phyloP scores from a whole-genome alignment of 345 rosid species.

The Hibiscus tridactylites region DNA sequence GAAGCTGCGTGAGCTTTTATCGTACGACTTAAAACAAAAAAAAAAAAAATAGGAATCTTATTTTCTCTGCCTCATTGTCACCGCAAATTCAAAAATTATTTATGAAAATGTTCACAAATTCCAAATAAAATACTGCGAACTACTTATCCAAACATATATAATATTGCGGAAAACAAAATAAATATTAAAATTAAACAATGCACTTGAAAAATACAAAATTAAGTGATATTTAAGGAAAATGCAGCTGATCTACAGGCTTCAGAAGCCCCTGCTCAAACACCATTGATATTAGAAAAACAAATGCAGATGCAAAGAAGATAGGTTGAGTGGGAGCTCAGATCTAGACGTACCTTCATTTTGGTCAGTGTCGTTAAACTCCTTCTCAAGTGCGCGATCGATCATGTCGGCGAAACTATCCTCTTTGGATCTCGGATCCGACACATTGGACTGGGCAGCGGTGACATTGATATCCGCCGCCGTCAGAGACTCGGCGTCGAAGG shows the following conservation, averaged over 20 bases:
- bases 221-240: neutral
- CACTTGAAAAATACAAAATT: neutral
- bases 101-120: neutral
- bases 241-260: conserved; percentile 14
- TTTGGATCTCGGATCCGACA: conserved; percentile 38
- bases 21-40: too few species aligned
- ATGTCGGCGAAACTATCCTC: conserved; percentile 78
- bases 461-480: conserved; percentile 31
- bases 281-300: neutral
- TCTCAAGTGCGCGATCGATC: conserved; percentile 79
- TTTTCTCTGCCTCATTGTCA: neutral
- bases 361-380: conserved; percentile 83
- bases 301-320: conserved; percentile 2
- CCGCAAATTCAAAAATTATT: neutral
- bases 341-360: conserved; percentile 57
- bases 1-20: neutral
- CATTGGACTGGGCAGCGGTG: conserved; percentile 30
- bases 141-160: neutral
- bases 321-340: conserved; percentile 27
- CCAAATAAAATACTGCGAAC: neutral
- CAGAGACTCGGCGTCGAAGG: conserved; percentile 21
- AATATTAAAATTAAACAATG: neutral
- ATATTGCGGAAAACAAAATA: neutral
- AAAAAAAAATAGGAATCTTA: neutral
- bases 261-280: conserved; percentile 26